Conservation (phyloP, 1,284 basidiomycete species). For the Phenoliferia sp. region DNA sequence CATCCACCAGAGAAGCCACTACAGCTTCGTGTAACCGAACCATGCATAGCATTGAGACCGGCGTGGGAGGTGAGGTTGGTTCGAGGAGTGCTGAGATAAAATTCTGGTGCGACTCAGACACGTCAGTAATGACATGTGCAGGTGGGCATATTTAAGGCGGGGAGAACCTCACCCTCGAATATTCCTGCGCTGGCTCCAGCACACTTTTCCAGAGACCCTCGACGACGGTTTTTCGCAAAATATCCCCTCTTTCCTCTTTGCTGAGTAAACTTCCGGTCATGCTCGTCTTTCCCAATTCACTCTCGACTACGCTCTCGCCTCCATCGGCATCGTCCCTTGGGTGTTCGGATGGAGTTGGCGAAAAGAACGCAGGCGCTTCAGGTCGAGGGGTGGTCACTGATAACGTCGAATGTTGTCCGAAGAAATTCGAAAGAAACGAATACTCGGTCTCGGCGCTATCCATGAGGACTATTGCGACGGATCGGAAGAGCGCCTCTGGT, state of each 20-base stretch:
- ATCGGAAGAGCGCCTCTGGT: conserved; percentile 74
- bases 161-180: conserved; percentile 56
- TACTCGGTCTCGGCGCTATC: conserved; percentile 91
- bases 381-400: neutral
- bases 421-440: conserved; percentile 77
- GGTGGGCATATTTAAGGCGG: neutral
- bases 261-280: conserved; percentile 2
- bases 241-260: conserved; percentile 49
- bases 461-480: conserved; percentile 74
- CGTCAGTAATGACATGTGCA: neutral
- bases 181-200: conserved; percentile 80
- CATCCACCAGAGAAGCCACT: conserved; percentile 42
- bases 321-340: neutral
- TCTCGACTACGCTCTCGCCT: conserved; percentile 33
- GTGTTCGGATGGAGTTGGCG: neutral
- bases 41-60: conserved; percentile 73
- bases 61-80: conserved; percentile 56
- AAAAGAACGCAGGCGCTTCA: neutral
- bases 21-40: conserved; percentile 79
- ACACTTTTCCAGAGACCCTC: conserved; percentile 76
- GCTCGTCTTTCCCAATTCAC: conserved; percentile 54
- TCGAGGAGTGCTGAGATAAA: conserved; percentile 63
- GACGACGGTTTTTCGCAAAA: conserved; percentile 38
- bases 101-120: conserved; percentile 49
- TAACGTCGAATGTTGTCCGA: conserved; percentile 44